Base-by-base conservation (phyloP, 805 yeast species). In the Kluyveromyces aestuarii region DNA sequence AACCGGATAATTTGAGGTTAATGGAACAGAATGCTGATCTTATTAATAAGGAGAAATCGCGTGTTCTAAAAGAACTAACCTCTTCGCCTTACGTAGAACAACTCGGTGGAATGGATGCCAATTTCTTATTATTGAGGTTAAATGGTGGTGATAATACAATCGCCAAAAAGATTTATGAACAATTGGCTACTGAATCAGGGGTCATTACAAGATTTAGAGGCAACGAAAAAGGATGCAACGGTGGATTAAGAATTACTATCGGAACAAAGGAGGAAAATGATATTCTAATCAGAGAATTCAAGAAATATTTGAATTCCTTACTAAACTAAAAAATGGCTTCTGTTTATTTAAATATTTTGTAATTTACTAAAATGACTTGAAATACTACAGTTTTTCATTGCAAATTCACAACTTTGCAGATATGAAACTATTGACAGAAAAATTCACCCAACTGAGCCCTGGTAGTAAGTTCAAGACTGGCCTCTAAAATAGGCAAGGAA, bases 141-240 rank as follows among this genome's bases (percentile, higher is more conserved):
- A 72, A 87, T 47, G 81, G 81, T 60, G 88, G 89, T 6, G 91
- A 96, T 2, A 80, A 80, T 41, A 84, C 84, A 52, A 62, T 79
- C 25, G 97, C 99, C 2, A 67, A 76, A 44, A 56, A 69, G 35
- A 72, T 89, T 14, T 93, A 91, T 63, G 73, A 74, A 50, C 72
- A 67, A 40, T 68, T 93, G 60, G 99, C 99, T 0, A 76, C 74
- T 27, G 75, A 77, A 21, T 78, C 81, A 41, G 80, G 78, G 35
- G 89, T 91, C 19, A 98, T 93, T 43, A 86, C 91, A 14, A 78
- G 99, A 67, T 93, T 79, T 63, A 79, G 99, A 70, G 99, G 99
- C 30, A 77, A 72, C 36, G 99, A 93, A 69, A 75, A 81, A 41
- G 95, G 96, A 37, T 93, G 99, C 63, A 70, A 71, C 5, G 99